phyloP scores from a whole-genome alignment of 345 rosid species.

The Eucalyptus erythrocorys region DNA sequence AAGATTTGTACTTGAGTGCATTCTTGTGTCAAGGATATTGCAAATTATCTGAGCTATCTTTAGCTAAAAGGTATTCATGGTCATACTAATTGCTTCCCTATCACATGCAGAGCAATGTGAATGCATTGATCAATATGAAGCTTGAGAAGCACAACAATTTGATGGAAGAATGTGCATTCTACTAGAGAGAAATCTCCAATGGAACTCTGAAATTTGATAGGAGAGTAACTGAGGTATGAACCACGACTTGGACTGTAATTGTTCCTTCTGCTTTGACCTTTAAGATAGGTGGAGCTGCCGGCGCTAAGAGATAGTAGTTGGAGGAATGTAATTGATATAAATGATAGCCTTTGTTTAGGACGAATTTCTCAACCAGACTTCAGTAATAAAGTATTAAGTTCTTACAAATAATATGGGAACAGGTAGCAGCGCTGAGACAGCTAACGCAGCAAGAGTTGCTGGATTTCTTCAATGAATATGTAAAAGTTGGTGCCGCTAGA shows the following conservation, averaged over 20 bases:
- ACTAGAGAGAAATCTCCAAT: slow-evolving; percentile 53
- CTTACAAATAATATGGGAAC: background rate
- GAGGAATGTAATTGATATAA: background rate
- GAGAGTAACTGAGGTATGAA: slow-evolving; percentile 58
- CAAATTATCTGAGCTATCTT: background rate
- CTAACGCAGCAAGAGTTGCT: slow-evolving; percentile 58
- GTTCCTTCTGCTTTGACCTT: background rate
- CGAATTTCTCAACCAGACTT: background rate
- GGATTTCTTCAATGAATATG: slow-evolving; percentile 55
- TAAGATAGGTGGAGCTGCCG: background rate
- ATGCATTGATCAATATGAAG: slow-evolving; percentile 79
- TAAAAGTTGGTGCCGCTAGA: slow-evolving; percentile 53
- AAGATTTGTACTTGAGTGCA: background rate
- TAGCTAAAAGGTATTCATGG: background rate
- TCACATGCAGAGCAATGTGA: slow-evolving; percentile 50
- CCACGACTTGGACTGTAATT: background rate
- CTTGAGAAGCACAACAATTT: slow-evolving; percentile 88
- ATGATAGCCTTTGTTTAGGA: background rate
- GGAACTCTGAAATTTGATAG: slow-evolving; percentile 76
- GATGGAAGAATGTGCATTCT: slow-evolving; percentile 63
- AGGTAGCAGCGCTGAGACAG: slow-evolving; percentile 63
- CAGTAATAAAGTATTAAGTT: background rate
- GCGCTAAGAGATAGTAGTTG: background rate
- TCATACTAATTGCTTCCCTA: background rate
- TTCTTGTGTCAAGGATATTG: background rate